phyloP scores from a whole-genome alignment of 345 rosid genomes.

The Isatis tinctoria region DNA sequence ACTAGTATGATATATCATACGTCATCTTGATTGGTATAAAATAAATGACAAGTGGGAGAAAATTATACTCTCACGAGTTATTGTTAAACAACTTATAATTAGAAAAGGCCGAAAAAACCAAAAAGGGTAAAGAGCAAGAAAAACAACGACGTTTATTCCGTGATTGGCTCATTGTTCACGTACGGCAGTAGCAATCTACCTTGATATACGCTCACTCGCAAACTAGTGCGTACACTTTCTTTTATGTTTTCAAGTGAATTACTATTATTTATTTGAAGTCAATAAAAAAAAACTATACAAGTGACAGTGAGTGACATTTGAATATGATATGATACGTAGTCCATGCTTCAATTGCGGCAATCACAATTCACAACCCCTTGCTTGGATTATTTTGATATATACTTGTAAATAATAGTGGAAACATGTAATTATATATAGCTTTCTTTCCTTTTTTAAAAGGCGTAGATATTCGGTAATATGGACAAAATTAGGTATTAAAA shows the following conservation, averaged over 20 bases:
- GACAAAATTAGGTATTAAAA: conserved; percentile 31
- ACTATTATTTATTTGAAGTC: background rate
- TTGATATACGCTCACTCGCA: conserved; percentile 11
- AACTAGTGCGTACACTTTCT: background rate
- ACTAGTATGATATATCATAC: background rate
- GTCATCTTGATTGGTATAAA: background rate
- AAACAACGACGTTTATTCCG: conserved; percentile 5
- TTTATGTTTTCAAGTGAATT: background rate
- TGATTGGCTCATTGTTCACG: conserved; percentile 29
- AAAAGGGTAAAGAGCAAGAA: background rate
- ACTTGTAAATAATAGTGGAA: background rate
- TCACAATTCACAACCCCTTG: conserved; percentile 27
- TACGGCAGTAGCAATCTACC: background rate
- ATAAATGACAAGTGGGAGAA: background rate
- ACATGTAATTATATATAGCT: conserved; percentile 18
- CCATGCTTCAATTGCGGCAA: conserved; percentile 36
- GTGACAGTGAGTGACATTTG: conserved; percentile 20
- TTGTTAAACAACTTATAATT: background rate
- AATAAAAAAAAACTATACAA: background rate
- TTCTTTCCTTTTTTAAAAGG: background rate
- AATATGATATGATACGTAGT: conserved; percentile 29
- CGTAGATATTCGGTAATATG: background rate
- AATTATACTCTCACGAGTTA: background rate
- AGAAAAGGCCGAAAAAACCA: background rate
- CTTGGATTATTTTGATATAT: background rate